phyloP scores from a whole-genome alignment of 208 protist species.

The Lotmaria passim region DNA sequence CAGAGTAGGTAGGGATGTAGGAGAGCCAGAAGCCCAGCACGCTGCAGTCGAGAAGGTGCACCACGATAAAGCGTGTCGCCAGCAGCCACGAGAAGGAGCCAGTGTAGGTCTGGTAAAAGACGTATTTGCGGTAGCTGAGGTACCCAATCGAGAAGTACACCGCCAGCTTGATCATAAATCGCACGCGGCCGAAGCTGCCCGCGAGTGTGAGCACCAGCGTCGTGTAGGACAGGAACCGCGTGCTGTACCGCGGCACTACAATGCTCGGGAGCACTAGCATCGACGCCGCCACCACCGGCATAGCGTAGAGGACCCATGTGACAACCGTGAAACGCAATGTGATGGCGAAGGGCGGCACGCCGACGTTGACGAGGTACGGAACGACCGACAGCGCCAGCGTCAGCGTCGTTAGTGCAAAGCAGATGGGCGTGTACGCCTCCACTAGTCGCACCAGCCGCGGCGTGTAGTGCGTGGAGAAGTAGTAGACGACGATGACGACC shows the following conservation, averaged over 20 bases:
- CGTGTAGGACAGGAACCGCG: constrained; percentile 28
- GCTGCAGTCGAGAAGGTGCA: constrained; percentile 42
- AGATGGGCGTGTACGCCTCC: constrained; percentile 40
- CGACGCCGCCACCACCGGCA: constrained; percentile 37
- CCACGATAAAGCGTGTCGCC: constrained; percentile 4
- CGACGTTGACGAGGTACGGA: constrained; percentile 55
- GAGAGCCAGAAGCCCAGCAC: constrained; percentile 51
- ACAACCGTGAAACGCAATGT: constrained; percentile 49
- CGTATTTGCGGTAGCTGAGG: constrained; percentile 51
- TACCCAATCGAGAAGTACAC: constrained; percentile 67
- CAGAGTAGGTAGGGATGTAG: constrained; percentile 70
- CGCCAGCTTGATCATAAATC: constrained; percentile 41
- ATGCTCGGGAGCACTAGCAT: constrained; percentile 41
- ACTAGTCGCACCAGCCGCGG: constrained; percentile 39
- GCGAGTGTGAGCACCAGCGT: constrained; percentile 32
- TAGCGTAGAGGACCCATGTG: constrained; percentile 55
- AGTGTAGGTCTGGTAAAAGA: constrained; percentile 19
- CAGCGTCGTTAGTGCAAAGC: constrained; percentile 28
- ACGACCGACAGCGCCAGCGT: constrained; percentile 62
- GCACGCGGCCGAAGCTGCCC: constrained; percentile 47
- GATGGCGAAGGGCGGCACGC: constrained; percentile 43
- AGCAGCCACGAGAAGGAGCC: constrained; percentile 7
- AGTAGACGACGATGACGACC: constrained; percentile 47
- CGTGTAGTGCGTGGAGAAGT: constrained; percentile 57
- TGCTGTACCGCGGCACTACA: constrained; percentile 57